Percentiles rank a stretch among this genome's conserved stretches.
These are phyloP conservation scores for Salmacisia buchloeana DNA, from an alignment of 1,284 basidiomycete genomes.

Conservation along the genomic window DNA sequence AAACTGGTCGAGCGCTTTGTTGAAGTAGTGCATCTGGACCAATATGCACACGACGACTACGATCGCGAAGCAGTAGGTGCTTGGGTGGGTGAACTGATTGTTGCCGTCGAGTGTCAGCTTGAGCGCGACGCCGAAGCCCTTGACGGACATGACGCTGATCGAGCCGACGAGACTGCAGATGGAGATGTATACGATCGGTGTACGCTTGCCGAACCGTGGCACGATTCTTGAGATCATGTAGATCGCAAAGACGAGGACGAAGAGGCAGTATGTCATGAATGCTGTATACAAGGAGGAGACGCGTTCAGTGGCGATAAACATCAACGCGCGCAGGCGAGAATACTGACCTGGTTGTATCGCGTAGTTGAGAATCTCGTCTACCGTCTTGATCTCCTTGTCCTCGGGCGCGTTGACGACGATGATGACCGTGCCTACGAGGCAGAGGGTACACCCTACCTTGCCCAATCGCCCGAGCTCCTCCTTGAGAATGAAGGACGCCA, in stretches of 20 bases:
- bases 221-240: slow-evolving; percentile 79
- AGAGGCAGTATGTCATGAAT: slow-evolving; percentile 73
- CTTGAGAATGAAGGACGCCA: slow-evolving; percentile 85
- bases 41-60: slow-evolving; percentile 80
- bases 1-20: slow-evolving; percentile 94
- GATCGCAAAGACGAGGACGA: slow-evolving; percentile 69
- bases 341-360: slow-evolving; percentile 70
- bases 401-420: slow-evolving; percentile 95
- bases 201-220: slow-evolving; percentile 80
- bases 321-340: slow-evolving; percentile 1
- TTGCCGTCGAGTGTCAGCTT: slow-evolving; percentile 89
- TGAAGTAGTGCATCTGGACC: slow-evolving; percentile 98
- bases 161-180: slow-evolving; percentile 86
- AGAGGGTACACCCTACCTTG: slow-evolving; percentile 83
- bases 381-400: slow-evolving; percentile 86
- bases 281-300: not conserved
- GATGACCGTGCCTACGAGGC: slow-evolving; percentile 82
- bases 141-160: slow-evolving; percentile 81
- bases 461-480: slow-evolving; percentile 93
- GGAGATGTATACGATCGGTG: slow-evolving; percentile 86
- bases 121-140: slow-evolving; percentile 92
- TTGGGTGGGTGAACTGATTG: slow-evolving; percentile 90
- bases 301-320: not conserved
- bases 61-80: slow-evolving; percentile 88
- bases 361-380: slow-evolving; percentile 86